Conservation (phyloP, 73 alveolate genomes). For the Symbiodinium natans region DNA sequence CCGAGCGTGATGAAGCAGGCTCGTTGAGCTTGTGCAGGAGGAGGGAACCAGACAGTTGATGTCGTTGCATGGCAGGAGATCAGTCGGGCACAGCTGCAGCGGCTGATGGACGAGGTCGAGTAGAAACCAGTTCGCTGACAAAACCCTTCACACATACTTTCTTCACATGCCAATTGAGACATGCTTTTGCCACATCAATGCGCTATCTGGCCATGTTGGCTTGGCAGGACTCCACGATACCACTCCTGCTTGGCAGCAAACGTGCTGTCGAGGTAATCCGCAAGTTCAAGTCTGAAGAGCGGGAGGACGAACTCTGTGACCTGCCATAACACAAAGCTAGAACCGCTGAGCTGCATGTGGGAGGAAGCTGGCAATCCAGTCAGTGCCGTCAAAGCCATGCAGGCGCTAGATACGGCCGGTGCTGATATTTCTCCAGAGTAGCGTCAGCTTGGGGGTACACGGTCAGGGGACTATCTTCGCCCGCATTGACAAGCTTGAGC, state of each 20-base stretch:
- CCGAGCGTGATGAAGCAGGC: constrained; percentile 8
- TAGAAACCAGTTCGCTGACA: too few species aligned
- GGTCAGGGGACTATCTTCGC: constrained; percentile 4
- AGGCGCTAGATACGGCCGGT: background rate
- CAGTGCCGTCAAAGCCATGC: constrained; percentile 1
- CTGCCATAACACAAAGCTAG: too few species aligned
- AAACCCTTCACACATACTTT: too few species aligned
- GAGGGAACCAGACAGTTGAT: background rate
- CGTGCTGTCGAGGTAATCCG: constrained; percentile 29
- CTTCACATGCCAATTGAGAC: background rate
- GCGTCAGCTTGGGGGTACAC: background rate
- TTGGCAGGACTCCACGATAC: background rate
- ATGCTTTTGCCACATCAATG: too few species aligned
- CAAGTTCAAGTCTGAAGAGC: constrained; percentile 12
- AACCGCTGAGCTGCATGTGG: too few species aligned
- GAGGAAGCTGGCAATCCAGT: background rate
- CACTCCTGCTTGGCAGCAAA: constrained; percentile 22
- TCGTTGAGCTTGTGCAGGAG: background rate
- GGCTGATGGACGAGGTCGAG: constrained; percentile 32
- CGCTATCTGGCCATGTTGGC: too few species aligned
- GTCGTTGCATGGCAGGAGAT: background rate
- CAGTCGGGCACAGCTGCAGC: constrained; percentile 37
- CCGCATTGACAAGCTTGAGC: constrained; percentile 5
- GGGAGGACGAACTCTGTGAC: background rate
- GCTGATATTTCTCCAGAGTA: background rate